phyloP scores from a whole-genome alignment of 306 rosid species.

The Trifolium fragiferum region DNA sequence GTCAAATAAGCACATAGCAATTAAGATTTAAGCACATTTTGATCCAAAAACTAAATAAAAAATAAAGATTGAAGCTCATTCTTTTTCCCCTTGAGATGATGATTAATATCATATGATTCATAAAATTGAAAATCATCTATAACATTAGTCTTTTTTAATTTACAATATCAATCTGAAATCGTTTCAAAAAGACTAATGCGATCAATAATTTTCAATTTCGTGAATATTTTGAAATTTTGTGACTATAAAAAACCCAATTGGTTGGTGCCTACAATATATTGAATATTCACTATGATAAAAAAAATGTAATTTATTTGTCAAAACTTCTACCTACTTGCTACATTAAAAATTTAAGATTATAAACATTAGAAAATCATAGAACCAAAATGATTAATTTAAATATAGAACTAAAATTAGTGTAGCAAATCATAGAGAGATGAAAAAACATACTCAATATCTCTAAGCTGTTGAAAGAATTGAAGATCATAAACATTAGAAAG shows the following conservation, averaged over 20 bases:
- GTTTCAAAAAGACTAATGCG: background rate
- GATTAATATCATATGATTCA: no score
- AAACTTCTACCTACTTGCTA: constrained; percentile 20
- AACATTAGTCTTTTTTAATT: background rate
- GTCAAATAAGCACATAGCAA: background rate
- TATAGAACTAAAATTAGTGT: background rate
- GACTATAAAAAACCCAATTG: background rate
- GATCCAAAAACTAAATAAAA: no score
- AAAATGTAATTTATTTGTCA: background rate
- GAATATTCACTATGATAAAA: background rate
- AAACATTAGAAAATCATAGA: no score
- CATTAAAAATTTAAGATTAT: no score
- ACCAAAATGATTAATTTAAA: no score
- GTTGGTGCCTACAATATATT: background rate
- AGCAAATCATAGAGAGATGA: background rate
- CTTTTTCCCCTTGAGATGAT: no score
- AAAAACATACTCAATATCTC: constrained; percentile 73
- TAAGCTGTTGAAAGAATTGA: constrained; percentile 80
- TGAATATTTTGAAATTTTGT: background rate
- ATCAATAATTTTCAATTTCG: background rate
- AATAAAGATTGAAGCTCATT: no score
- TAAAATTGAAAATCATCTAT: background rate
- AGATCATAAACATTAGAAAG: constrained; percentile 87
- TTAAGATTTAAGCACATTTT: background rate
- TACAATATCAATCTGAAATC: accelerated